Base-by-base conservation (phyloP, 148 eudicot species). In the Beta vulgaris region DNA sequence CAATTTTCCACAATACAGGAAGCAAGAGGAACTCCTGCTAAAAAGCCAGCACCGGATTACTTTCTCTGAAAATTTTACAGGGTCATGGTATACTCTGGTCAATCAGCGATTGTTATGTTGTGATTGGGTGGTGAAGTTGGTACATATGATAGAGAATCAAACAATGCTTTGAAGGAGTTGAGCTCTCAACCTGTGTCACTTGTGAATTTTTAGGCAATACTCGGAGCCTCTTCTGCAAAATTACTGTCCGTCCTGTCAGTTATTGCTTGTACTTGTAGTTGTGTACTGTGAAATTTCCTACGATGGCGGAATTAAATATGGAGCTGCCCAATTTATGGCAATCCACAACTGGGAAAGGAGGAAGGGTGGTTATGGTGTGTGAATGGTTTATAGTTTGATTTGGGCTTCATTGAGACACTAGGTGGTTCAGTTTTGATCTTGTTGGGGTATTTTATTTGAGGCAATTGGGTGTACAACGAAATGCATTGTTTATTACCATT, bases 11-110 rank as follows among this genome's bases (percentile, higher is more conserved):
- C 49, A 81, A 82, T 82, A 86, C 96, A 94, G 97, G 98, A 94
- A 60, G 76, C 96, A 74, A 90, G 98, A 85, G 98, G 96, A 78
- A 81, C 98, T 49, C 97, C 98, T 34, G 92, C 84, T n/a, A 94
- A 83, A 87, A 94, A 82, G 80, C 92, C 98, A 21, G 88, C 92
- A 36, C 97, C 96, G 11, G 98, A 94, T 86, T 94, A 94, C 82
- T 94, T 94, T 77, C 88, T 94, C 53, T 93, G 84, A 88, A 72
- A 61, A 74, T 7, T 48, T 44, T 25, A 28, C 23, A 48, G 61
- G 61, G 46, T 25, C 68, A 48, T 60, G 69, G 59, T 71, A 71
- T 42, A 61, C 31, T 60, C 51, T 6, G 34, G 40, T 68, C 63
- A 69, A 42, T 58, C 71, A 51, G 32, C 73, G 70, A 69, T 75